Base-by-base conservation (phyloP, 2,329 filamentous ascomycete species). In the Thielaviopsis musarum region DNA sequence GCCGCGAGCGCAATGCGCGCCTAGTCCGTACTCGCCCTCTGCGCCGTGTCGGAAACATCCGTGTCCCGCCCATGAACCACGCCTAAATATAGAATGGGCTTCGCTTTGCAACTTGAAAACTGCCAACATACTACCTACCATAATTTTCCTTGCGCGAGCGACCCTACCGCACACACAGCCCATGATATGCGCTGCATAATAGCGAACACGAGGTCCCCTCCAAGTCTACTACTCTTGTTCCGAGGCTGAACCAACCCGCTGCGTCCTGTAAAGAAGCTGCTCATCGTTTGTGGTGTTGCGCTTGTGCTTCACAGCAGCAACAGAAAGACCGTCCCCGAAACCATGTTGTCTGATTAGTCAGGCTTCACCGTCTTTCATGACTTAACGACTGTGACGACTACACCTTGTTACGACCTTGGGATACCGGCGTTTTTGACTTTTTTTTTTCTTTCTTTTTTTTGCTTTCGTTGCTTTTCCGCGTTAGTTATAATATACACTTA, bases 1-100 rank as follows among this genome's bases (percentile, higher is more conserved):
- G 71, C 61, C 60, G 55, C 13, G 60, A 62, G 15, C 57, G 57
- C 49, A 61, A 61, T 19, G 60, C 54, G 24, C 52, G 54, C 28
- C 54, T 59, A 13, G 51, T 51, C 17, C 60, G 60, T n/a, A 56
- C 60, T 19, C 41, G 60, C 7, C 60, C 60, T n/a, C 26, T 61
- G 48, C 53, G 60, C 24, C 52, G 56, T 22, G 60, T 52, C 12
- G 57, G 57, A 10, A 53, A 61, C 38, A 26, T 58, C 19, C 56
- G 60, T 10, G 57, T 61, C 21, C 60, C 60, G 48, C 60, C 57
- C 5, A 59, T 59, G 57, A 53, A 56, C 53, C 53, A 45, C 24
- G 58, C 52, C 19, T 56, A 52, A 12, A 48, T 21, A 10, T n/a
- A n/a, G 28, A 28, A 30, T 17, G 10, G 45, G 38, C 45, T 19